Conservation (phyloP, 2,329 filamentous ascomycete species). For the Fusarium protoensiforme region DNA sequence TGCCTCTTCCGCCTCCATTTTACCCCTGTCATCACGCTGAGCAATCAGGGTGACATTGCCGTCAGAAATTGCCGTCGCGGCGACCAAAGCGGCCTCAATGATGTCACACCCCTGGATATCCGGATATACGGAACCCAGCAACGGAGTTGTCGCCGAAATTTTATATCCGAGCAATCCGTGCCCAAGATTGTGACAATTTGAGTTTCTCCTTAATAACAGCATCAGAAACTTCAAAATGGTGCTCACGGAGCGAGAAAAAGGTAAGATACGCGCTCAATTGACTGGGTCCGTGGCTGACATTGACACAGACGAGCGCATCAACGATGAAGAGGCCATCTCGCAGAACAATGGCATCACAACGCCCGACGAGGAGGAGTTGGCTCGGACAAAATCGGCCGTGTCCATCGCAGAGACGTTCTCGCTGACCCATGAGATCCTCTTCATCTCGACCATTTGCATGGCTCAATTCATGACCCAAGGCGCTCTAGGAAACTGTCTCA, state of each 20-base stretch:
- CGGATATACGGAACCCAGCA: neutral
- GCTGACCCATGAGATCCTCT: conserved; percentile 24
- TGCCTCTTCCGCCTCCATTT: neutral
- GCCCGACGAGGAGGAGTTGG: conserved; percentile 30
- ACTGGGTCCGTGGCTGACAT: neutral
- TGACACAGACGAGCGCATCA: neutral
- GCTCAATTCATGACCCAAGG: conserved; percentile 41
- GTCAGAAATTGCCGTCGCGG: neutral
- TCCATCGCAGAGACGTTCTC: conserved; percentile 40
- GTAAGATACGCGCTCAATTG: neutral
- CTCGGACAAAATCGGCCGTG: conserved; percentile 30
- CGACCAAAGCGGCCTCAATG: neutral
- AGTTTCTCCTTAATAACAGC: neutral
- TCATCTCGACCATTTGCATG: conserved; percentile 37
- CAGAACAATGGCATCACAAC: conserved; percentile 20
- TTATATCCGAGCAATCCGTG: neutral
- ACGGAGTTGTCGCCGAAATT: neutral
- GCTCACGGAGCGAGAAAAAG: conserved; percentile 14
- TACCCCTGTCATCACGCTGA: neutral
- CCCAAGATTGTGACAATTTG: neutral
- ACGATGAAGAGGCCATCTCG: conserved; percentile 18
- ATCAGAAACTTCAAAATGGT: neutral
- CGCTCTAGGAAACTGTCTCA: conserved; percentile 39
- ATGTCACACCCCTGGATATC: neutral
- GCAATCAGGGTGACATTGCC: neutral